phyloP scores from a whole-genome alignment of 169 alveolate species.

The Plasmodium vivax region DNA sequence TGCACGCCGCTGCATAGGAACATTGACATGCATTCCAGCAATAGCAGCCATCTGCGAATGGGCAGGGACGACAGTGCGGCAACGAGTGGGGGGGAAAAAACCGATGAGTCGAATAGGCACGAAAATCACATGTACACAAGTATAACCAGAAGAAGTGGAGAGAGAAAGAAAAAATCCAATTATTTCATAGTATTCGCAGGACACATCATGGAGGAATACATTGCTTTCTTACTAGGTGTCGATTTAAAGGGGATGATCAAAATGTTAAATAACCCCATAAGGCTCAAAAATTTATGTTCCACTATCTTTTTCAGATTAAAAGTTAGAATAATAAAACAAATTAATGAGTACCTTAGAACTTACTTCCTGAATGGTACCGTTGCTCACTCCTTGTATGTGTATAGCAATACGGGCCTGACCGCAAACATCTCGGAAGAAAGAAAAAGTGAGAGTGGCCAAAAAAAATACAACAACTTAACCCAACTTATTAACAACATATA shows the following conservation, averaged over 20 bases:
- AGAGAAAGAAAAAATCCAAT: neutral
- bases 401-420: conserved; percentile 33
- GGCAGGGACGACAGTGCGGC: neutral
- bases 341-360: conserved; percentile 19
- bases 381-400: conserved; percentile 17
- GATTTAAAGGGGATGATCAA: conserved; percentile 19
- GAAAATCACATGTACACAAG: neutral
- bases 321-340: conserved; percentile 38
- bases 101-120: neutral
- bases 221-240: conserved; percentile 42
- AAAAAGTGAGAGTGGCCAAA: neutral
- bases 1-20: neutral
- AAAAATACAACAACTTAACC: neutral
- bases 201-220: conserved; percentile 67
- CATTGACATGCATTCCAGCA: neutral
- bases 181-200: conserved; percentile 70
- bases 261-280: conserved; percentile 32
- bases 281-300: conserved; percentile 43
- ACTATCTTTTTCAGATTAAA: conserved; percentile 53
- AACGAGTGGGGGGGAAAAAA: neutral
- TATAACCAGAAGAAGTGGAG: neutral
- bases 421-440: conserved; percentile 2
- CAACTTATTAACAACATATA: conserved; percentile 53
- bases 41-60: neutral
- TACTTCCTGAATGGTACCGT: neutral